A percentile compares a stretch with the other conserved stretches of the same genome.
Conservation (phyloP, 768 basidiomycete genomes). For the Boletus rufocinnamomeus region DNA sequence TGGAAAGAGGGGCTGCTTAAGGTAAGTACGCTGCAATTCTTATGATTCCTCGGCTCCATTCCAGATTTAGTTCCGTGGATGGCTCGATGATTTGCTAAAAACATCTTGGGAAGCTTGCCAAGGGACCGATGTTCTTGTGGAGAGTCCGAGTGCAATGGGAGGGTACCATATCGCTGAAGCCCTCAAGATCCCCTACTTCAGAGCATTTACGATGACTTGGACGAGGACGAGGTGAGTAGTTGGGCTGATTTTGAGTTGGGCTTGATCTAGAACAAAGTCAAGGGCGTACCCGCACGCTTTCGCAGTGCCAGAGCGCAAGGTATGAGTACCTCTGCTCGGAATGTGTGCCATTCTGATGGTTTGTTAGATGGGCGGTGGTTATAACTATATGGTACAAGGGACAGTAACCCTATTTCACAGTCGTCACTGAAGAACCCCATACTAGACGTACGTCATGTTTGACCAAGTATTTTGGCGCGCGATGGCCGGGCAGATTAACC, state of each 20-base stretch:
- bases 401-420: conserved; percentile 1
- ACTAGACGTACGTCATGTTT: conserved; percentile 91
- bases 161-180: conserved; percentile 98
- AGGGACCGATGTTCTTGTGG: conserved; percentile 88
- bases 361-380: conserved; percentile 86
- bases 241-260: neutral
- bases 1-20: conserved; percentile 87
- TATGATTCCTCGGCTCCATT: conserved; percentile 5
- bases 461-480: conserved; percentile 98
- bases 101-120: conserved; percentile 98
- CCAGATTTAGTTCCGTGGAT: conserved; percentile 80
- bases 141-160: conserved; percentile 97
- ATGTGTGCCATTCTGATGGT: conserved; percentile 18
- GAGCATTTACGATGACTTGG: conserved; percentile 99
- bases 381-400: conserved; percentile 90
- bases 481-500: conserved; percentile 90
- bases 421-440: conserved; percentile 4
- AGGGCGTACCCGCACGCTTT: conserved; percentile 98
- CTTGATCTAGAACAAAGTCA: conserved; percentile 8
- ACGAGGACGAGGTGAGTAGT: conserved; percentile 72
- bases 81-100: conserved; percentile 94
- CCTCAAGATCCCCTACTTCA: conserved; percentile 88
- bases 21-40: conserved; percentile 43
- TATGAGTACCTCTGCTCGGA: conserved; percentile 29
- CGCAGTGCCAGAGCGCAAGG: conserved; percentile 95